Evolutionary conservation across 768 basidiomycete genomes (phyloP), one percentile per base, ranked within the genome.

Genomic region (Lentinula sp.): DNA sequence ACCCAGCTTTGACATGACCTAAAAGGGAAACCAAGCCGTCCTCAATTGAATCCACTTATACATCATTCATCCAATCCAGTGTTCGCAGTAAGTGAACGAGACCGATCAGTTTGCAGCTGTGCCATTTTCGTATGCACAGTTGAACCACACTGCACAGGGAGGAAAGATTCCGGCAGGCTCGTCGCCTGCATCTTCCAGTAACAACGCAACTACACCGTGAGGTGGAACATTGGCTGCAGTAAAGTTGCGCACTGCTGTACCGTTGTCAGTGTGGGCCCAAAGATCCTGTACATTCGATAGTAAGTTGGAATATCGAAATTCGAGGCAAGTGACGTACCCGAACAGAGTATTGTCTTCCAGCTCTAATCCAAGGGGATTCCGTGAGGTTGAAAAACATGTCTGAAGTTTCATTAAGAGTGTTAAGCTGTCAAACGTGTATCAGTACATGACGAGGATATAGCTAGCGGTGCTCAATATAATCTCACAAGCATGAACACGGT

Each of bases 331-430:
- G 28, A 69, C 82, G 40, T 67, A 86, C 85, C 63, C 84, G 75
- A 57, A 87, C 82, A 21, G 78, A 69, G 65, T 87, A 87, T 69
- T 84, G 78, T 39, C 80, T 75, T 9, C 85, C 85, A 1, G 84
- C 84, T 23, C 84, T 79, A 63, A 87, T 81, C 80, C 81, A 87
- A 0, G 85, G 84, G 7, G 84, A 86, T 64, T 87, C 85, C 2
- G 84, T 84, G 55, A 87, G 69, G 60, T 77, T 83, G 71, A 86
- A 86, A 69, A 72, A 79, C 76, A 86, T 73, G 46, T 72, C 73
- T 0, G 81, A 71, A 4, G 84, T 76, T 65, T 81, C 72, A 62
- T 83, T 73, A 43, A 84, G 70, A 3, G 80, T 81, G 63, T 86
- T 86, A 43, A 86, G 72, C 84, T 86, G 45, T 49, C 28, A 40